These are phyloP conservation scores for Lepiota brunneoincarnata DNA, from an alignment of 768 basidiomycete species.

Conservation along the genomic window DNA sequence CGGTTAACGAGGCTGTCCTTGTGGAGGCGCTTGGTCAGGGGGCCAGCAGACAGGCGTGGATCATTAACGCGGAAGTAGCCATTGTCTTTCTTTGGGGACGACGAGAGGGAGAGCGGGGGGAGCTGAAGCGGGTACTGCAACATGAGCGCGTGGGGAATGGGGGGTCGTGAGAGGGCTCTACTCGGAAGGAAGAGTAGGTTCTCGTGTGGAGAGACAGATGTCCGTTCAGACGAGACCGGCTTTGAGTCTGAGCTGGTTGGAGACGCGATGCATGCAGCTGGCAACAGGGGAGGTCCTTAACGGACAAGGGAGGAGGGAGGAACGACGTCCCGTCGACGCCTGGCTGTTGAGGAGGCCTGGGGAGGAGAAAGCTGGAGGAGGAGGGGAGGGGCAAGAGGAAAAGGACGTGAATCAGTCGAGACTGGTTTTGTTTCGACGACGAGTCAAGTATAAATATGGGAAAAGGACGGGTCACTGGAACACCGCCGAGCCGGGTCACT, in stretches of 20 bases:
- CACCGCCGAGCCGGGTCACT: constrained; percentile 1
- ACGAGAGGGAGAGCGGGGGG: constrained; percentile 37
- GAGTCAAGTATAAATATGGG: constrained; percentile 8
- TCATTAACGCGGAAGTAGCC: constrained; percentile 45
- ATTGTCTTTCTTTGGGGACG: constrained; percentile 34
- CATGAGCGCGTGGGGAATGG: constrained; percentile 40
- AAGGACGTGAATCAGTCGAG: constrained; percentile 9
- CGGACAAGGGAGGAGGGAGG: constrained; percentile 15
- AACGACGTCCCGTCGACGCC: constrained; percentile 25
- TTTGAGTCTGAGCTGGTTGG: constrained; percentile 42
- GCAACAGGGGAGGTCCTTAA: constrained; percentile 2
- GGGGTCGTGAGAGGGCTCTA: constrained; percentile 17
- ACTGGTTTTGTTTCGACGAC: constrained; percentile 7
- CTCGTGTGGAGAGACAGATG: constrained; percentile 21
- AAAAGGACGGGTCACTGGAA: constrained; percentile 2
- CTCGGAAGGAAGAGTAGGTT: constrained; percentile 19
- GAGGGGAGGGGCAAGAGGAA: constrained; percentile 7
- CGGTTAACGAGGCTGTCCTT: constrained; percentile 33
- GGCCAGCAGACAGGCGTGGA: constrained; percentile 20
- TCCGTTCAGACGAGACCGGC: constrained; percentile 56
- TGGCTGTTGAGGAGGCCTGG: constrained; percentile 17
- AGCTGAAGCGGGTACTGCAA: constrained; percentile 55
- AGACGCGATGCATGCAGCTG: constrained; percentile 34
- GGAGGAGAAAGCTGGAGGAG: constrained; percentile 20
- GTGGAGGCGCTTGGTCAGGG: constrained; percentile 35